phyloP scores from a whole-genome alignment of 2,329 filamentous ascomycete species.

The Geosmithia flava region DNA sequence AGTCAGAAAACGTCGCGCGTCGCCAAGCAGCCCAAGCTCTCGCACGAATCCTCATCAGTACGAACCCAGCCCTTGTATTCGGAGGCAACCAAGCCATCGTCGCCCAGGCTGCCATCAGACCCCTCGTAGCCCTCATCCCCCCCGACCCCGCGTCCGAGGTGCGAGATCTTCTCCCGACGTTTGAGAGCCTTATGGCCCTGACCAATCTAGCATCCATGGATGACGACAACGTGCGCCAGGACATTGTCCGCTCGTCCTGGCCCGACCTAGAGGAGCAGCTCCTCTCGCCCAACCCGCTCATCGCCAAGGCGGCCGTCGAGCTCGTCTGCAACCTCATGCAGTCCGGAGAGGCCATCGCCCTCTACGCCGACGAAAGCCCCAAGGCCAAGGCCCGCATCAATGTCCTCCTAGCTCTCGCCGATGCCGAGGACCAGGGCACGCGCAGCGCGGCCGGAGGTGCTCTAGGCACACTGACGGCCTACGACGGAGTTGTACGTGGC shows the following conservation, averaged over 20 bases:
- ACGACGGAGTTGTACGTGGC: slow-evolving; percentile 59
- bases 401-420: slow-evolving; percentile 75
- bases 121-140: slow-evolving; percentile 62
- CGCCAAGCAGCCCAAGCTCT: slow-evolving; percentile 66
- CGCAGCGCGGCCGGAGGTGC: slow-evolving; percentile 79
- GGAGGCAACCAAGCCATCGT: slow-evolving; percentile 62
- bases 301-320: slow-evolving; percentile 77
- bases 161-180: slow-evolving; percentile 74
- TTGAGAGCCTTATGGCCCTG: slow-evolving; percentile 81
- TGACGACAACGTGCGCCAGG: slow-evolving; percentile 47
- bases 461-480: slow-evolving; percentile 70
- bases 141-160: slow-evolving; percentile 50
- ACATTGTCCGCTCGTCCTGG: slow-evolving; percentile 66
- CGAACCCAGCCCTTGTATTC: slow-evolving; percentile 76
- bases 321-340: slow-evolving; percentile 84
- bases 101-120: slow-evolving; percentile 68
- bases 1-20: slow-evolving; percentile 31
- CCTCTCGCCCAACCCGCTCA: slow-evolving; percentile 59
- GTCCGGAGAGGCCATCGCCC: slow-evolving; percentile 49
- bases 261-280: slow-evolving; percentile 71
- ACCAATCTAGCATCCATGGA: slow-evolving; percentile 86
- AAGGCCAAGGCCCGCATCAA: slow-evolving; percentile 65
- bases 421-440: slow-evolving; percentile 71
- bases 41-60: slow-evolving; percentile 75
- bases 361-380: slow-evolving; percentile 55